Percentiles rank a stretch among this genome's conserved stretches.
These are phyloP conservation scores for Cucurbita moschata DNA, from an alignment of 306 rosid genomes.

Conservation along the genomic window DNA sequence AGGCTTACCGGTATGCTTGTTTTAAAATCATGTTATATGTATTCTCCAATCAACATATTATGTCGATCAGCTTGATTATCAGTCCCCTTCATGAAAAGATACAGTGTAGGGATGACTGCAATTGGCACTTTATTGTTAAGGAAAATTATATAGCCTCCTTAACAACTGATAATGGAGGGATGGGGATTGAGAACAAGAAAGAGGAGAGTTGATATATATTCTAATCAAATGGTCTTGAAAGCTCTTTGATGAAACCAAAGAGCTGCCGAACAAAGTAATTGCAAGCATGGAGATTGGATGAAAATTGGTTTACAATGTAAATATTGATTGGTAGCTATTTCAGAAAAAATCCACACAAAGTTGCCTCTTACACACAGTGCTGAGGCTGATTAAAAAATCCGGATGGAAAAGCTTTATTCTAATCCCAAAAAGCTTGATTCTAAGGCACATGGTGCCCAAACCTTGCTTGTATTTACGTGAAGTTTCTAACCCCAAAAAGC, in stretches of 20 bases:
- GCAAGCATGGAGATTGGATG: not conserved
- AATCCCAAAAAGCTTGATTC: no score
- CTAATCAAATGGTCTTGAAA: not conserved
- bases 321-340: not conserved
- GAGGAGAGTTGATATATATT: not conserved
- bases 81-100: not conserved
- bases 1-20: slow-evolving; percentile 52
- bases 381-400: not conserved
- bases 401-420: not conserved
- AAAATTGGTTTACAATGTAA: not conserved
- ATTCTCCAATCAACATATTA: not conserved
- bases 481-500: not conserved
- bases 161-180: not conserved
- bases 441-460: not conserved
- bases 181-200: not conserved
- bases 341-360: not conserved
- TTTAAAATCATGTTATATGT: not conserved
- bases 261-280: not conserved
- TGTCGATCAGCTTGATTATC: not conserved
- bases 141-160: not conserved
- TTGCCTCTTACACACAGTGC: not conserved
- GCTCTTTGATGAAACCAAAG: not conserved
- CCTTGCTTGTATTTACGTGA: not conserved
- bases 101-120: not conserved
- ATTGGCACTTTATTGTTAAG: not conserved